Evolutionary conservation across 345 rosid species (phyloP).

Genomic region (Melaleuca quinquenervia): DNA sequence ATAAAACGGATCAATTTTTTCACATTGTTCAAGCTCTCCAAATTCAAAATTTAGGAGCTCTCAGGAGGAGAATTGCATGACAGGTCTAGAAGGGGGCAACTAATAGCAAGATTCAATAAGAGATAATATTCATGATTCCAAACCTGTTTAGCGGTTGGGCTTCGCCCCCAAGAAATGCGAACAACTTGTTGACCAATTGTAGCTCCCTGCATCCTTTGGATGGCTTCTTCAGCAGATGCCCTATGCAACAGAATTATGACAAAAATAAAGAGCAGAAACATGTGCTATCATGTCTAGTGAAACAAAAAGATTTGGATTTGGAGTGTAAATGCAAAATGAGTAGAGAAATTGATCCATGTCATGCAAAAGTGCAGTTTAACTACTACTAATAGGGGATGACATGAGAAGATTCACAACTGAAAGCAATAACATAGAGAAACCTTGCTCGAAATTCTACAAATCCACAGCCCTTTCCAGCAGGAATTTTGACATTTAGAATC

Average conservation of each 20-base stretch:
- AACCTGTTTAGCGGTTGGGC: constrained; percentile 60
- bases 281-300: neutral
- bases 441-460: constrained; percentile 72
- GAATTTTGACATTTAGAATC: constrained; percentile 69
- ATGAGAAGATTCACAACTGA: neutral
- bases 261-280: neutral
- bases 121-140: neutral
- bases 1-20: neutral
- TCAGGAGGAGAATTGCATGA: neutral
- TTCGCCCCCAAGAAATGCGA: constrained; percentile 77
- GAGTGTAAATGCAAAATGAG: neutral
- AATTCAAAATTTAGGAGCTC: neutral
- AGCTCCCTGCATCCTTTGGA: constrained; percentile 82
- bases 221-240: constrained; percentile 87
- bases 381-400: neutral
- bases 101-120: neutral
- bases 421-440: constrained; percentile 14
- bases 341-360: neutral
- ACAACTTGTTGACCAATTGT: constrained; percentile 85
- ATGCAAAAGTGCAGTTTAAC: neutral
- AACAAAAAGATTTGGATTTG: neutral
- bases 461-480: constrained; percentile 81
- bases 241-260: constrained; percentile 13
- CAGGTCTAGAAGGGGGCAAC: neutral
- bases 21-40: neutral